Evolutionary conservation across 139 green algal genomes (phyloP).

Genomic region (Asterochloris sp.): DNA sequence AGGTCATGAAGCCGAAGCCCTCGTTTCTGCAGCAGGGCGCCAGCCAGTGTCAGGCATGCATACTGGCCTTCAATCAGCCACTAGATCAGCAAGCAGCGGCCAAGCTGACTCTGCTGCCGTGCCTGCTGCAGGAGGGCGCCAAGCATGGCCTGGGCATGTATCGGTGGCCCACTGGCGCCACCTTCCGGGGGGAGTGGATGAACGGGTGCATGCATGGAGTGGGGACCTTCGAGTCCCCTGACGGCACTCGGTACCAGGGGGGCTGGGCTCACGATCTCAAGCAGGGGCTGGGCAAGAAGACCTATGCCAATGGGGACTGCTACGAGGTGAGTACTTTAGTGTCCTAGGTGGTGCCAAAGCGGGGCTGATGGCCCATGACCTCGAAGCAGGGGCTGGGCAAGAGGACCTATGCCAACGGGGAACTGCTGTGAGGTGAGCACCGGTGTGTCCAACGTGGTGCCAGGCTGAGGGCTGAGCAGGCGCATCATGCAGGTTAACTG

Average conservation of each 20-base stretch:
- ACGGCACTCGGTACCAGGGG: constrained; percentile 65
- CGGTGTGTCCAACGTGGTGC: not conserved
- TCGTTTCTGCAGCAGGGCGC: no score
- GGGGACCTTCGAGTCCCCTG: constrained; percentile 62
- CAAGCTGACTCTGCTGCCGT: constrained; percentile 3
- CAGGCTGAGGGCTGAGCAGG: not conserved
- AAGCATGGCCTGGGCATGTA: constrained; percentile 75
- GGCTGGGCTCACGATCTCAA: constrained; percentile 67
- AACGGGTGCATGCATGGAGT: constrained; percentile 76
- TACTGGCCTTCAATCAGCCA: not conserved
- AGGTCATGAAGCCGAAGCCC: no score
- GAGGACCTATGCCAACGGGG: no score
- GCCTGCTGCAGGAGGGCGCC: constrained; percentile 36
- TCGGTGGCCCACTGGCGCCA: constrained; percentile 63
- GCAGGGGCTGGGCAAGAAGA: constrained; percentile 78
- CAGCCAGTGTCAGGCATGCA: not conserved
- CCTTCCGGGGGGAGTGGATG: constrained; percentile 74
- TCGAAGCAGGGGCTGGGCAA: no score
- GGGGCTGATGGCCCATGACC: no score
- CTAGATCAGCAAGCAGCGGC: not conserved
- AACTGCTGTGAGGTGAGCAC: not conserved
- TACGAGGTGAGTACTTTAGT: constrained; percentile 52
- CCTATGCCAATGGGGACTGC: constrained; percentile 69
- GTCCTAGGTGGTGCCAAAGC: no score
- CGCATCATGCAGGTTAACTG: not conserved